Evolutionary conservation across 2,329 filamentous ascomycete genomes (phyloP), one percentile per base, ranked within the genome.

Genomic region (Aspergillus pseudoglaucus): DNA sequence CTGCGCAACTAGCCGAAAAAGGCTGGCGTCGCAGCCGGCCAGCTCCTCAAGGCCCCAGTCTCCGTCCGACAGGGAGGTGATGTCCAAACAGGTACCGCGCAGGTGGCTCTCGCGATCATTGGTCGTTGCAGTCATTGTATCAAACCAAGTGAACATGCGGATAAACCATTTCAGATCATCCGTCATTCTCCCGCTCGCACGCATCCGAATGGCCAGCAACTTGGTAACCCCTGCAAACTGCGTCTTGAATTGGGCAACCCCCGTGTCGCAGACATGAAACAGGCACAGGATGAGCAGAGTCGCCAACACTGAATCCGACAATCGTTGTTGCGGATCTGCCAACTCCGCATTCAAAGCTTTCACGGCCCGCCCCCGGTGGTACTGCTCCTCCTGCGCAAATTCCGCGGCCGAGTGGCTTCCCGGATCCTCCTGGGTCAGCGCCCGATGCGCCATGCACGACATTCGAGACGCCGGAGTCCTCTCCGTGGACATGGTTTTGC

Each of bases 151-250:
- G 62, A 96, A 96, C 57, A 95, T 83, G 38, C 88, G 84, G 60
- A 94, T 88, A 74, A 95, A 91, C 90, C 90, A 96, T 10, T 70
- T 72, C 17, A 70, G 60, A 25, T 84, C 82, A 49, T 88, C 86
- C 51, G 90, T 87, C 44, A 82, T 73, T 10, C 75, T 75, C 41
- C 80, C 67, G 60, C 82, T 60, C 64, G 77, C 69, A 63, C 81
- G 75, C 54, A 85, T 80, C 50, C 90, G 80, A 71, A 95, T 81
- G 3, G 84, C 81, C 9, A 96, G 78, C 27, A 97, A 82, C 73
- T 94, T 94, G 70, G 90, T 90, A 35, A 96, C 90, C 0, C 91
- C 90, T 1, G 89, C 89, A 60, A 96, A 90, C 64, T 96, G 91
- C 0, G 88, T 93, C 57, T 90, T 88, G 70, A 96, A 96, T 60